phyloP scores from a whole-genome alignment of 805 yeast species.

The Spathaspora gorwiae region DNA sequence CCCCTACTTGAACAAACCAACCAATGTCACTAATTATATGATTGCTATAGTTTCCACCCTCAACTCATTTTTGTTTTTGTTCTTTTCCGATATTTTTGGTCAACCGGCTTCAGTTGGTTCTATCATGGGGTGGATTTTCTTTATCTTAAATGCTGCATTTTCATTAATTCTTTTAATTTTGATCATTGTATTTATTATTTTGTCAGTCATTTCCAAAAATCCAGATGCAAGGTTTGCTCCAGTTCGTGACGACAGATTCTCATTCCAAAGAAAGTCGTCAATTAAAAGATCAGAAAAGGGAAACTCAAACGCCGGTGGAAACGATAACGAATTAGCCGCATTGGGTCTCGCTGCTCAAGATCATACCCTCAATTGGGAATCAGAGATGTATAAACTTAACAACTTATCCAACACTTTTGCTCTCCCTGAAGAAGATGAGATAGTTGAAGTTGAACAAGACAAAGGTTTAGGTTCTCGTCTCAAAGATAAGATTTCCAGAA shows the following conservation, averaged over 20 bases:
- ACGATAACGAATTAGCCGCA: slow-evolving; percentile 53
- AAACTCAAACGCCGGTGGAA: slow-evolving; percentile 1
- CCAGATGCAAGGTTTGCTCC: slow-evolving; percentile 88
- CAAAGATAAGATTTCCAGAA: slow-evolving; percentile 40
- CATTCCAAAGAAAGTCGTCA: slow-evolving; percentile 60
- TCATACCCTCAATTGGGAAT: slow-evolving; percentile 71
- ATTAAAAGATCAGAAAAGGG: slow-evolving; percentile 16
- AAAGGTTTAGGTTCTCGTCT: slow-evolving; percentile 38
- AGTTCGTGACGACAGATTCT: slow-evolving; percentile 86
- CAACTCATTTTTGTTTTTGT: slow-evolving; percentile 80
- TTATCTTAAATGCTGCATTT: slow-evolving; percentile 84
- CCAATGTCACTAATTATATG: slow-evolving; percentile 70
- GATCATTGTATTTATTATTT: slow-evolving; percentile 61
- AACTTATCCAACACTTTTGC: slow-evolving; percentile 25
- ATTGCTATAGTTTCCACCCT: slow-evolving; percentile 68
- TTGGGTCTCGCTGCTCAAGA: slow-evolving; percentile 81
- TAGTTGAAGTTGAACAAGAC: slow-evolving; percentile 3
- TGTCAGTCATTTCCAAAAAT: slow-evolving; percentile 68
- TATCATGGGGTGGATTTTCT: slow-evolving; percentile 89
- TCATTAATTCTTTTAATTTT: slow-evolving; percentile 67
- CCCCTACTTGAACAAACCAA: slow-evolving; percentile 81
- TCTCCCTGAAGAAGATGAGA: slow-evolving; percentile 12
- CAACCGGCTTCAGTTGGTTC: slow-evolving; percentile 77
- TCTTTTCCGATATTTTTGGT: slow-evolving; percentile 79
- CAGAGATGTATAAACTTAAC: slow-evolving; percentile 51